Percentiles rank a stretch among this genome's conserved stretches.
These are phyloP conservation scores for Candida peoriensis DNA, from an alignment of 805 yeast genomes.

Conservation along the genomic window DNA sequence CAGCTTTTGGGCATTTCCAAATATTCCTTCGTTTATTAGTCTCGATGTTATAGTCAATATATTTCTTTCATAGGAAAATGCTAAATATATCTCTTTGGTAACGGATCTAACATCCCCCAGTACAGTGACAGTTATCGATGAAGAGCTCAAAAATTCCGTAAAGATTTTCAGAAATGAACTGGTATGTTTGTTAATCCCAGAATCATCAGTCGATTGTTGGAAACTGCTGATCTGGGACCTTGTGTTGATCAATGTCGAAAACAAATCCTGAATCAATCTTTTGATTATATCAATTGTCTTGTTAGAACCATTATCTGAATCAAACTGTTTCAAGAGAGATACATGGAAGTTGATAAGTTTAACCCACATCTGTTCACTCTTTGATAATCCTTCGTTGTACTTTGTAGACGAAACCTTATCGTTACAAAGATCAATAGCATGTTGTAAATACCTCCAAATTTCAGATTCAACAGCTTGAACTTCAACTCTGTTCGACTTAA, in stretches of 20 bases:
- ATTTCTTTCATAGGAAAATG: slow-evolving; percentile 60
- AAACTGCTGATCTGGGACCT: slow-evolving; percentile 22
- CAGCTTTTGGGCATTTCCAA: slow-evolving; percentile 38
- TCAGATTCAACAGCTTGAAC: slow-evolving; percentile 20
- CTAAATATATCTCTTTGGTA: slow-evolving; percentile 55
- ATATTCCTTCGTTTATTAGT: slow-evolving; percentile 54
- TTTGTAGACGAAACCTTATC: slow-evolving; percentile 9
- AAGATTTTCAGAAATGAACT: slow-evolving; percentile 50
- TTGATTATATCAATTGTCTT: slow-evolving; percentile 31
- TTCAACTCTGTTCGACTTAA: slow-evolving; percentile 11
- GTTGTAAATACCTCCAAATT: slow-evolving; percentile 31
- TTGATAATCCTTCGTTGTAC: slow-evolving; percentile 14
- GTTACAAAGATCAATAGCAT: slow-evolving; percentile 30
- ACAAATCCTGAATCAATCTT: slow-evolving; percentile 36
- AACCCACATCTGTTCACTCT: slow-evolving; percentile 35
- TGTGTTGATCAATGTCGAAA: slow-evolving; percentile 34
- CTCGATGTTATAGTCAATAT: slow-evolving; percentile 46
- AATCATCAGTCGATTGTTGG: slow-evolving; percentile 10
- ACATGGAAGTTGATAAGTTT: slow-evolving; percentile 35
- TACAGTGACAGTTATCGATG: slow-evolving; percentile 43
- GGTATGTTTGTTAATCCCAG: slow-evolving; percentile 15
- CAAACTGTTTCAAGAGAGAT: slow-evolving; percentile 27
- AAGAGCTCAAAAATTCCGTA: slow-evolving; percentile 46
- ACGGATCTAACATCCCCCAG: slow-evolving; percentile 56
- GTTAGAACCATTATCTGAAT: slow-evolving; percentile 6